phyloP scores from a whole-genome alignment of 2,329 filamentous ascomycete species.

The Mycosphaerelloides madeirae region DNA sequence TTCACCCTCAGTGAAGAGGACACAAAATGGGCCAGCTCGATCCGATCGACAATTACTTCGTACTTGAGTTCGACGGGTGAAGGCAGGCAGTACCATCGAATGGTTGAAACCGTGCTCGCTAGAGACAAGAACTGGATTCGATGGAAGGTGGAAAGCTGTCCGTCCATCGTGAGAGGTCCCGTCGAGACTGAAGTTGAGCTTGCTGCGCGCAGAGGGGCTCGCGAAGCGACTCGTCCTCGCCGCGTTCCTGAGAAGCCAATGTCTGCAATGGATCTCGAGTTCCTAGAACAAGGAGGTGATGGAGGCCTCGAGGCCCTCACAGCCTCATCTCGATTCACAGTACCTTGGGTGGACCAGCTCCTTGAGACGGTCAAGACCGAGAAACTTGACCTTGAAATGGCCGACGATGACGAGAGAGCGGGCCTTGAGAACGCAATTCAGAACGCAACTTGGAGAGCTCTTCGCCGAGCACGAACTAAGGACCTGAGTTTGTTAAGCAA shows the following conservation, averaged over 20 bases:
- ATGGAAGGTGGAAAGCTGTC: conserved; percentile 95
- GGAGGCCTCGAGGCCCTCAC: conserved; percentile 67
- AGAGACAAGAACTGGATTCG: conserved; percentile 98
- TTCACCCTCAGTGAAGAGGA: conserved; percentile 78
- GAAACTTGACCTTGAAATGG: conserved; percentile 83
- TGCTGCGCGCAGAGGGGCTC: conserved; percentile 62
- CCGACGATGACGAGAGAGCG: conserved; percentile 58
- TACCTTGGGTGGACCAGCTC: conserved; percentile 68
- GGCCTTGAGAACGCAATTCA: conserved; percentile 65
- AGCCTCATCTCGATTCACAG: conserved; percentile 55
- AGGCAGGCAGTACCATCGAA: conserved; percentile 89
- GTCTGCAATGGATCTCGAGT: conserved; percentile 70
- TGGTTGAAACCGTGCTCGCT: conserved; percentile 93
- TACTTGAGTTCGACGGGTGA: conserved; percentile 63
- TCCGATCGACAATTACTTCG: conserved; percentile 71
- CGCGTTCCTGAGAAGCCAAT: conserved; percentile 64
- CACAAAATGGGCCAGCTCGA: conserved; percentile 76
- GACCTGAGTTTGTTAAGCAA: conserved; percentile 78
- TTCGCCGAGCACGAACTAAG: conserved; percentile 71
- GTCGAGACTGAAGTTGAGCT: conserved; percentile 66
- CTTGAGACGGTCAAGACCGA: conserved; percentile 69
- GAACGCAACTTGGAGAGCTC: conserved; percentile 84
- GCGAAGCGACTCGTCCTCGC: conserved; percentile 65
- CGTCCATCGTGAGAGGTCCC: conserved; percentile 72
- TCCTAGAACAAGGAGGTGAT: conserved; percentile 64